A percentile compares a stretch with the other conserved stretches of the same genome.
These are phyloP conservation scores for Phenoliferia sp. DNA, from an alignment of 1,284 basidiomycete genomes.

Conservation along the genomic window DNA sequence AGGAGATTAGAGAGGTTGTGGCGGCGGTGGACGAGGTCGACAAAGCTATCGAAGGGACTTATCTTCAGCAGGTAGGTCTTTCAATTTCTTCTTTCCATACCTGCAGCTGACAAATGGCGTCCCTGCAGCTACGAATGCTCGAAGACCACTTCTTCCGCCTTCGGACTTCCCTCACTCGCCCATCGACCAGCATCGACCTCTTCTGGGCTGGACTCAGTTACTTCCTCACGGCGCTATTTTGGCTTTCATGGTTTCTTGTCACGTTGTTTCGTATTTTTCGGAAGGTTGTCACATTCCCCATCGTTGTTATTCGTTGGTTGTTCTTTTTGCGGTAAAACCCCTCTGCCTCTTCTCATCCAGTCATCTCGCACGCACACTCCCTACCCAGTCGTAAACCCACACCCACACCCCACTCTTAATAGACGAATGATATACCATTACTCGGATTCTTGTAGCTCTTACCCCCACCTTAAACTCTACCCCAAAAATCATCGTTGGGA, in stretches of 20 bases:
- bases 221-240: conserved; percentile 17
- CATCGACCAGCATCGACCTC: conserved; percentile 2
- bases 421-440: no score
- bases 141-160: conserved; percentile 17
- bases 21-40: conserved; percentile 1
- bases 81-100: no score
- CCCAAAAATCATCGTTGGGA: no score
- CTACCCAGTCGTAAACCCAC: no score
- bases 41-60: conserved; percentile 2
- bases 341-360: background rate
- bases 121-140: conserved; percentile 9
- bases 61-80: conserved; percentile 7
- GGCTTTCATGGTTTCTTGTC: conserved; percentile 18
- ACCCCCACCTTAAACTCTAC: no score
- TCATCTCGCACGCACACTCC: no score
- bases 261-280: conserved; percentile 9
- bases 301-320: background rate
- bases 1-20: background rate
- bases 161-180: conserved; percentile 5
- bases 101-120: background rate
- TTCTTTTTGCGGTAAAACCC: background rate
- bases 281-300: background rate
- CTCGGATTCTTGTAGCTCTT: no score
- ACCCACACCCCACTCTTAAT: no score
- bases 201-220: conserved; percentile 3